Base-by-base conservation (phyloP, 345 rosid genomes). In the Jatropha curcas region DNA sequence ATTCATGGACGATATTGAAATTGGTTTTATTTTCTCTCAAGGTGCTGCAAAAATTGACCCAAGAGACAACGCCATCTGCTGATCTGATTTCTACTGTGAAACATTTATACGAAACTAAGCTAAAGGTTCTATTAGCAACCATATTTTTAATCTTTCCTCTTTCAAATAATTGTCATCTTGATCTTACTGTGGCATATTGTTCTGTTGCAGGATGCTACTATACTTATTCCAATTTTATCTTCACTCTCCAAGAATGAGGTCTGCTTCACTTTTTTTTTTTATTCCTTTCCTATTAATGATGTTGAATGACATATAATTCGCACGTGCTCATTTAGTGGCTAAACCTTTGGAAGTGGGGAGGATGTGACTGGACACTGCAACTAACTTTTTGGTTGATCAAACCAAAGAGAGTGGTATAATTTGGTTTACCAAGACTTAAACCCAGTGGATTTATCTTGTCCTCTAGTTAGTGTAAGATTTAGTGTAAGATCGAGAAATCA, bases 201-300 rank as follows among this genome's bases (percentile, higher is more conserved):
- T 82, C 27, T 74, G 68, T 71, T 86, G 85, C 89, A 95, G 99
- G 99, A 95, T 81, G 99, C 89, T 77, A 86, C 92, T 33, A 87
- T 95, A 74, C 92, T 95, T 61, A 91, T 95, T 81, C 99, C 99
- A 66, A 86, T 95, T 87, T 82, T 95, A 74, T 86, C 97, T 78
- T 95, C 97, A 65, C 90, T 95, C 64, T 85, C 99, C 51, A 95
- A 92, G 82, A 85, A 84, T 48, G 99, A 92, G 99, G 99, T 95
- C 52, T 71, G 71, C 72, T 73, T 75, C 51, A 20, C 17, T 53
- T 2, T 61, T 41, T 71, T 12, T 59, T 12, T 59, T 35, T 70
- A 28, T 46, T 58, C 20, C 35, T 64, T 64, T 4, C 24, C 63
- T 56, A 12, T 19, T 27, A 41, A 31, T 66, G 22, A 55, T 74